A percentile compares a stretch with the other conserved stretches of the same genome.
phyloP scores from a whole-genome alignment of 1,284 basidiomycete genomes.

The Quambalaria eucalypti region DNA sequence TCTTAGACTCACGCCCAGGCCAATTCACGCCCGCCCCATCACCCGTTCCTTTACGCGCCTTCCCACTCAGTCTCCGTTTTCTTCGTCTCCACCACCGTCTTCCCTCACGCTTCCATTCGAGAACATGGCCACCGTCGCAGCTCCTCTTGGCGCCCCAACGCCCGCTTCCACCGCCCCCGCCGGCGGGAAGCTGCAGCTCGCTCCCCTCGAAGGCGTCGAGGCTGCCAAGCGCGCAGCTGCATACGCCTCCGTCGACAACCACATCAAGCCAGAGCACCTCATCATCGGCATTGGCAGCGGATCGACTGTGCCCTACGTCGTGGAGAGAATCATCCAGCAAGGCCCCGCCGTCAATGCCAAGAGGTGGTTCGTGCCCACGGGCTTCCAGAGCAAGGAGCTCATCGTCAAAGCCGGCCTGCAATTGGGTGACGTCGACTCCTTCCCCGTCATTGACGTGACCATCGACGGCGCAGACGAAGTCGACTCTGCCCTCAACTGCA shows the following conservation, averaged over 20 bases:
- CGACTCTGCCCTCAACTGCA: conserved; percentile 76
- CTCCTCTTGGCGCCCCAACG: not conserved
- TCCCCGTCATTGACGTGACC: conserved; percentile 82
- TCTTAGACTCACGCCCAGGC: too few species aligned
- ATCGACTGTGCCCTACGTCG: conserved; percentile 94
- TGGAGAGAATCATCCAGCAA: conserved; percentile 84
- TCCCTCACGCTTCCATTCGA: not conserved
- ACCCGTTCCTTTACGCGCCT: too few species aligned
- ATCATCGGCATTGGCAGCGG: conserved; percentile 57
- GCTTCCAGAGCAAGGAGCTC: conserved; percentile 91
- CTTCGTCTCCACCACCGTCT: too few species aligned
- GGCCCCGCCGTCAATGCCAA: conserved; percentile 65
- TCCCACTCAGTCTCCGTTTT: too few species aligned
- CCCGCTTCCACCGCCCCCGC: not conserved
- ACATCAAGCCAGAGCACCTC: conserved; percentile 73
- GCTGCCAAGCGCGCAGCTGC: conserved; percentile 79
- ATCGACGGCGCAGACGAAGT: conserved; percentile 97
- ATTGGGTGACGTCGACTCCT: conserved; percentile 67
- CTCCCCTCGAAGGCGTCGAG: conserved; percentile 45
- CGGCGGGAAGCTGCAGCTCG: not conserved
- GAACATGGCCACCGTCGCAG: not conserved
- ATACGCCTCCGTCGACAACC: conserved; percentile 84
- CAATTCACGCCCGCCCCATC: too few species aligned
- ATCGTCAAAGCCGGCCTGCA: conserved; percentile 68
- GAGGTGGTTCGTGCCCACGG: conserved; percentile 50